Percentiles rank a stretch among this genome's conserved stretches.
phyloP scores from a whole-genome alignment of 202 grass and related monocot genomes.

The Panicum hallii region DNA sequence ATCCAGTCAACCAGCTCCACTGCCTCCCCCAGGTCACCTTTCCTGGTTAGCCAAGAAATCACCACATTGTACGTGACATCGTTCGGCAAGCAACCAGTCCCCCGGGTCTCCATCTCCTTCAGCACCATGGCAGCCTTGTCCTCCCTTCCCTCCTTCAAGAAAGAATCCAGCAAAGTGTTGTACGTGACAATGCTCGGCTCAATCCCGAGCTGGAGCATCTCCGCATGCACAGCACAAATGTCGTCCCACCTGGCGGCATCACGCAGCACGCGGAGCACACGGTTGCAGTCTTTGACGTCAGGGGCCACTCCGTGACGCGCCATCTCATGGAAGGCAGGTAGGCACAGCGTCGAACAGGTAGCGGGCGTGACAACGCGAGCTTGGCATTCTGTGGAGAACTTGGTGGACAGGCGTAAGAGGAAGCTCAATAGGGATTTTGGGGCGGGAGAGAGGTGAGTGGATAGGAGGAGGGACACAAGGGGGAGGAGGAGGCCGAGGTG shows the following conservation, averaged over 20 bases:
- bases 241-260: slow-evolving; percentile 63
- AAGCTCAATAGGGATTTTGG: slow-evolving; percentile 44
- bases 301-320: slow-evolving; percentile 54
- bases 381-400: slow-evolving; percentile 47
- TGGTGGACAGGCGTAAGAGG: slow-evolving; percentile 65
- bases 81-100: slow-evolving; percentile 60
- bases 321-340: slow-evolving; percentile 79
- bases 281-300: slow-evolving; percentile 70
- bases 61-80: slow-evolving; percentile 82
- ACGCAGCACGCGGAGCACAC: slow-evolving; percentile 63
- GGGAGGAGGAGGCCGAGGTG: slow-evolving; percentile 67
- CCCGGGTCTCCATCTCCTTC: slow-evolving; percentile 57
- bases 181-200: slow-evolving; percentile 74
- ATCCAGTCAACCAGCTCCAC: slow-evolving; percentile 64
- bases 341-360: slow-evolving; percentile 62
- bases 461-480: slow-evolving; percentile 55
- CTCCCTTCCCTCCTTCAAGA: slow-evolving; percentile 68
- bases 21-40: slow-evolving; percentile 70
- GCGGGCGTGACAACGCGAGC: slow-evolving; percentile 9
- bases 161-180: slow-evolving; percentile 88
- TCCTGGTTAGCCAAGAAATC: slow-evolving; percentile 77
- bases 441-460: slow-evolving; percentile 17
- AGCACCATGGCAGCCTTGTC: slow-evolving; percentile 62
- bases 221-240: slow-evolving; percentile 47
- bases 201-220: slow-evolving; percentile 68